Evolutionary conservation across 768 basidiomycete species (phyloP).

Genomic region (Tulasnella calospora): DNA sequence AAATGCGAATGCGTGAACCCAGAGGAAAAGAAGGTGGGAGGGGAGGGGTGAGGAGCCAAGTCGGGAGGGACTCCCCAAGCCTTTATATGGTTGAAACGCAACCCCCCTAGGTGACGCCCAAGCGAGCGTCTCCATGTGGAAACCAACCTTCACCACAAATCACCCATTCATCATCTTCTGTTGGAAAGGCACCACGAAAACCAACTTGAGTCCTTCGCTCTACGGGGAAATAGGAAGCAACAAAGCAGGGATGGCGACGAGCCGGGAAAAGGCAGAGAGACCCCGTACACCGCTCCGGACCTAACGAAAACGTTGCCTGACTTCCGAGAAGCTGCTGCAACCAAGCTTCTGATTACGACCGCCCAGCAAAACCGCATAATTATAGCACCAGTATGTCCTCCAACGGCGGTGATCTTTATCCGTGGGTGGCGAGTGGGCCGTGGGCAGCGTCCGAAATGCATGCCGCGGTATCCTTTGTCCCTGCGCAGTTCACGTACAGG

Average conservation of each 20-base stretch:
- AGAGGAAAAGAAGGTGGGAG: not conserved
- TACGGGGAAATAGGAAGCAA: not conserved
- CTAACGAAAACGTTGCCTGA: not conserved
- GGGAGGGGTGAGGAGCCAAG: not conserved
- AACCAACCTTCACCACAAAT: not conserved
- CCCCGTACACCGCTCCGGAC: not conserved
- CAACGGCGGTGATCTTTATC: not conserved
- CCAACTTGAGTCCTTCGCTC: not conserved
- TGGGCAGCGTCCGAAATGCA: not conserved
- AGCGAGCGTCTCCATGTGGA: constrained; percentile 1
- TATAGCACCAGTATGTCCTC: not conserved
- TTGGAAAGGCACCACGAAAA: not conserved
- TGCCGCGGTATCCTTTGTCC: constrained; percentile 6
- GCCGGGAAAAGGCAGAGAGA: not conserved
- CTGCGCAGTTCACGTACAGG: not conserved
- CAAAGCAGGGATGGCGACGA: not conserved
- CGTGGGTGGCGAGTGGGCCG: not conserved
- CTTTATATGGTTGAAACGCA: not conserved
- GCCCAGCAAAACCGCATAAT: not conserved
- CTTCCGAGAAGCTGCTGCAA: not conserved
- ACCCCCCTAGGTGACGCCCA: not conserved
- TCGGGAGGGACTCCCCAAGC: not conserved
- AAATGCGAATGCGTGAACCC: not conserved
- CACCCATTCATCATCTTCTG: not conserved
- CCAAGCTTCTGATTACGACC: not conserved